Percentiles rank a stretch among this genome's conserved stretches.
These are phyloP conservation scores for Sugiyamaella neomexicana DNA, from an alignment of 1,139 yeast species.

Conservation along the genomic window DNA sequence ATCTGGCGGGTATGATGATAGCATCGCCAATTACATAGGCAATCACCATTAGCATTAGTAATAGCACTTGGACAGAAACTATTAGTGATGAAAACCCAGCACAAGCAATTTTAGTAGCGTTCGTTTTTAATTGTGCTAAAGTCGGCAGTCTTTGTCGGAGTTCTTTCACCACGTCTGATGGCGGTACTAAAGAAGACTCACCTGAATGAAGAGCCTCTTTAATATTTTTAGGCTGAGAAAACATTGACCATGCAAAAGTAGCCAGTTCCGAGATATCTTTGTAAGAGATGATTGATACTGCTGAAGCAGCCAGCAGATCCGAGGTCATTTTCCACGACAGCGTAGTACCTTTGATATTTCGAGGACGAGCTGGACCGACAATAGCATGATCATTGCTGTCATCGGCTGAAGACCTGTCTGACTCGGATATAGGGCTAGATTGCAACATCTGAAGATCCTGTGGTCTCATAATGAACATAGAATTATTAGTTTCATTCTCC, in stretches of 20 bases:
- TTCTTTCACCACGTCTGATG: slow-evolving; percentile 29
- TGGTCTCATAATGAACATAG: slow-evolving; percentile 25
- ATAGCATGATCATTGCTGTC: background rate
- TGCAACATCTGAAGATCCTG: slow-evolving; percentile 24
- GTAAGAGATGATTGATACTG: slow-evolving; percentile 21
- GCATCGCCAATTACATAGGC: slow-evolving; percentile 35
- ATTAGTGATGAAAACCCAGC: slow-evolving; percentile 29
- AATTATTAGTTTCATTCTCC: background rate
- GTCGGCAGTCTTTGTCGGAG: slow-evolving; percentile 24
- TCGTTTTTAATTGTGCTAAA: slow-evolving; percentile 10
- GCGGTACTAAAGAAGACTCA: slow-evolving; percentile 28
- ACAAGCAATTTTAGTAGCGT: slow-evolving; percentile 21
- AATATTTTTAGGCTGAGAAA: slow-evolving; percentile 31
- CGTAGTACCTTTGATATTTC: slow-evolving; percentile 32
- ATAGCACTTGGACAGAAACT: slow-evolving; percentile 30
- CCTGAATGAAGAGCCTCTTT: slow-evolving; percentile 13
- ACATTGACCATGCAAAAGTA: slow-evolving; percentile 32
- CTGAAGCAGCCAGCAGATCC: slow-evolving; percentile 28
- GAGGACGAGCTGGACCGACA: slow-evolving; percentile 30
- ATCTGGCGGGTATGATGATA: slow-evolving; percentile 25
- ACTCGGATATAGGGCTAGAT: background rate
- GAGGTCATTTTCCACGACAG: slow-evolving; percentile 37
- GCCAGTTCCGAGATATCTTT: slow-evolving; percentile 23
- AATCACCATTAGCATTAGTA: slow-evolving; percentile 34
- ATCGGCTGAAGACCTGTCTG: too few relatives aligned